Base-by-base conservation (phyloP, 495 filamentous ascomycete genomes). In the Xylaria bambusicola region DNA sequence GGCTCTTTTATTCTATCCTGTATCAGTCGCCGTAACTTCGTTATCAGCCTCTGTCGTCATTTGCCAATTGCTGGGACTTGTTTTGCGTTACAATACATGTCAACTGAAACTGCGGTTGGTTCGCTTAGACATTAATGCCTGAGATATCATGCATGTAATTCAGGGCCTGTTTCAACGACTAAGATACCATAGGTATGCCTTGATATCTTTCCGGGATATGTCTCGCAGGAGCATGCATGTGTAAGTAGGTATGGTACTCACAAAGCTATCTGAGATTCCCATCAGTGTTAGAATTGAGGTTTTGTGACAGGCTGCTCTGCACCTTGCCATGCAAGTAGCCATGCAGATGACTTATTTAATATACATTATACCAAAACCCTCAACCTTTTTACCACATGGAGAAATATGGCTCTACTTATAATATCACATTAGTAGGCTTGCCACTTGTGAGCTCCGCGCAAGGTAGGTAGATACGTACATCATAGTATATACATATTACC, bases 71-170 rank as follows among this genome's bases (percentile, higher is more conserved):
- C 18, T 21, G 18, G 41, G 35, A 15, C 52, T 44, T 55, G 40
- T 36, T 45, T 45, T 36, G 10, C 13, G 35, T 38, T 33, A 38
- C 52, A 55, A 24, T n/a, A 45, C 18, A 8, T 33, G 29, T 35
- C n/a, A 35, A 23, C 29, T 35, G 41, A 36, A 47, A 26, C 41
- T 36, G 29, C 24, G 29, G 41, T 46, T 56, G 29, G 27, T 26
- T 56, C 40, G 53, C 40, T 45, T 24, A 36, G 27, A 12, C 42
- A 38, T 17, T 26, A 27, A 47, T 40, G 27, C 15, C 7, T 38
- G n/a, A 48, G 44, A 48, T 38, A 47, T 38, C 12, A 56, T 57
- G 54, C 38, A 24, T 17, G 52, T 56, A 40, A 56, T 56, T 47
- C 44, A 27, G 42, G 29, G 21, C 42, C 2, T 17, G 12, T 46